Evolutionary conservation across 495 filamentous ascomycete species (phyloP).

Genomic region (Trichoderma reesei): DNA sequence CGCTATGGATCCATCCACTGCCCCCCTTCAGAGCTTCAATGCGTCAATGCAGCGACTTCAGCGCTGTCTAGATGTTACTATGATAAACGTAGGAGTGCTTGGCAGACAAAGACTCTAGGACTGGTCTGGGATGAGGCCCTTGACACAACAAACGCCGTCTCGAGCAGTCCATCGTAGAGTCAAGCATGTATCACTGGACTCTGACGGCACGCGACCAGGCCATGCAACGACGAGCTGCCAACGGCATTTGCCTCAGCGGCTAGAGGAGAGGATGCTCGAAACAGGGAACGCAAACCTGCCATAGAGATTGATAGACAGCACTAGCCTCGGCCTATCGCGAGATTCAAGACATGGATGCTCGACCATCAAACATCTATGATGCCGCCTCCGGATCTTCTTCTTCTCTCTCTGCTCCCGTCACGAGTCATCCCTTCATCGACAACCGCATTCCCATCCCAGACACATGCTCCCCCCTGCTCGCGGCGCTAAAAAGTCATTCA

Average conservation of each 20-base stretch:
- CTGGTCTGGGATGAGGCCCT: neutral
- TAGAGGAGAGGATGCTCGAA: neutral
- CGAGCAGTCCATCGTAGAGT: neutral
- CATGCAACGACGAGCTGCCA: neutral
- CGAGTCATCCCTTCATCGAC: neutral
- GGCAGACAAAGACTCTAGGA: neutral
- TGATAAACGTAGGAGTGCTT: too few species aligned
- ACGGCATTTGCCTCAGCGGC: neutral
- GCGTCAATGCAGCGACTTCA: neutral
- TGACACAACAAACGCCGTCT: neutral
- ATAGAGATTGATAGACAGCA: too few species aligned
- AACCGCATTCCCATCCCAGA: neutral
- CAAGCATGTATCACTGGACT: neutral
- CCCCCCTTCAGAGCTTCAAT: too few species aligned
- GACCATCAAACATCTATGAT: neutral
- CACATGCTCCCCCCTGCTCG: neutral
- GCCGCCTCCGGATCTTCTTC: too few species aligned
- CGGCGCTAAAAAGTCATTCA: neutral
- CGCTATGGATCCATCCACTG: neutral
- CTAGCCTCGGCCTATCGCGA: neutral
- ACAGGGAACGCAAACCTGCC: neutral
- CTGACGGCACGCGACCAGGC: constrained; percentile 3
- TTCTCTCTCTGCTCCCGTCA: neutral
- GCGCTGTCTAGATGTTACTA: too few species aligned
- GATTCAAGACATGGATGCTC: too few species aligned